Conservation (phyloP, 2,329 filamentous ascomycete species). For the Allantophomopsis lycopodina region DNA sequence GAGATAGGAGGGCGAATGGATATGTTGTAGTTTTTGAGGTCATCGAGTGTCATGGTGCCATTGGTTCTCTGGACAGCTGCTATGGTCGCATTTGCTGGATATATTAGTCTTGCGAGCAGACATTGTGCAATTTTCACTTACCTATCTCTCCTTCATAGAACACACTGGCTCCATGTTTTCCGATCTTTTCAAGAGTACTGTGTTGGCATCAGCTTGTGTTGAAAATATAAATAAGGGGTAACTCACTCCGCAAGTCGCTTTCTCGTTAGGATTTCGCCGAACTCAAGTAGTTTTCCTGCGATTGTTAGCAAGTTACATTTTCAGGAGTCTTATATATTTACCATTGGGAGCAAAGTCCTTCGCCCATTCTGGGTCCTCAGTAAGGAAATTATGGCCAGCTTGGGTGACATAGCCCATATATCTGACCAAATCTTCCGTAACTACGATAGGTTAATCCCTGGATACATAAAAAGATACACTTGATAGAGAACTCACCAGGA, state of each 20-base stretch:
- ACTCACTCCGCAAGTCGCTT: constrained; percentile 43
- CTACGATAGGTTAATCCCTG: constrained; percentile 11
- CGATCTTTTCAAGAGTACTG: constrained; percentile 46
- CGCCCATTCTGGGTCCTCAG: constrained; percentile 48
- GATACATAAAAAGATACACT: not conserved
- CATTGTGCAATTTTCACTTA: constrained; percentile 1
- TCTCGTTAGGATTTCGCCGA: constrained; percentile 50
- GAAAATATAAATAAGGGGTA: too few species aligned
- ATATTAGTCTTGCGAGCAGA: not conserved
- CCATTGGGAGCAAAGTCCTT: constrained; percentile 57
- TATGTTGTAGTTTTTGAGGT: constrained; percentile 52
- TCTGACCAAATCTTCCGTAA: constrained; percentile 59
- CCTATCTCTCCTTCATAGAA: constrained; percentile 48
- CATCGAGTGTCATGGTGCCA: constrained; percentile 54
- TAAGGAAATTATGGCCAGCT: constrained; percentile 41
- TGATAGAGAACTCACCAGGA: constrained; percentile 12
- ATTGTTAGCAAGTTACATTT: not conserved
- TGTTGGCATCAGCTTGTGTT: too few species aligned
- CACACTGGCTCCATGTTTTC: constrained; percentile 39
- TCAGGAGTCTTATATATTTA: constrained; percentile 1
- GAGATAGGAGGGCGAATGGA: constrained; percentile 48
- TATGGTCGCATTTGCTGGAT: constrained; percentile 42
- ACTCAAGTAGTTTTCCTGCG: constrained; percentile 34
- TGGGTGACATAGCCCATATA: constrained; percentile 49
- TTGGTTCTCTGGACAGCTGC: constrained; percentile 39